Conservation (phyloP, 768 basidiomycete genomes). For the Cystofilobasidium capitatum region DNA sequence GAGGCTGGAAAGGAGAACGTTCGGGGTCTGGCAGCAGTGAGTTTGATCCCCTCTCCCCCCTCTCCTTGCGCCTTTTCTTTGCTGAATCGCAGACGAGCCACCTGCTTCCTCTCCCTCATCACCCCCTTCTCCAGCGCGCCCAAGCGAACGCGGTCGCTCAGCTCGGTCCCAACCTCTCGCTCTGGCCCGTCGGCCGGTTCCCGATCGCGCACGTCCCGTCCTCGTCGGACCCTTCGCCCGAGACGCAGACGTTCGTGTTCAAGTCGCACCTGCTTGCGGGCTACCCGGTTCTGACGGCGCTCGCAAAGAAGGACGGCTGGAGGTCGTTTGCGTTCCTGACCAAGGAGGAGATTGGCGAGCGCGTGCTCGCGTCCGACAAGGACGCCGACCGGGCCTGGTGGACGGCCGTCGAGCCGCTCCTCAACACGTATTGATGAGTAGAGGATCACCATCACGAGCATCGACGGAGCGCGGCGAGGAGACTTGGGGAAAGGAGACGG, state of each 20-base stretch:
- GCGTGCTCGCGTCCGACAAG: slow-evolving; percentile 45
- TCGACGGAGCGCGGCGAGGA: no score
- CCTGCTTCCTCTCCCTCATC: background rate
- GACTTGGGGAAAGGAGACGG: no score
- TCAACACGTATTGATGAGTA: slow-evolving; percentile 23
- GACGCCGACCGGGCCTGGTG: slow-evolving; percentile 15
- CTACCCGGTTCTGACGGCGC: slow-evolving; percentile 48
- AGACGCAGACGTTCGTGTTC: slow-evolving; percentile 67
- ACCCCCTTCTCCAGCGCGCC: background rate
- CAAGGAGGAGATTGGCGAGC: slow-evolving; percentile 71
- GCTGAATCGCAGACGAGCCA: background rate
- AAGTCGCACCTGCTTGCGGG: slow-evolving; percentile 89
- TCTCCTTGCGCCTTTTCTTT: background rate
- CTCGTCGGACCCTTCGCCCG: background rate
- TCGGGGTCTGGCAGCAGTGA: slow-evolving; percentile 58
- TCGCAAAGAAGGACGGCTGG: slow-evolving; percentile 46
- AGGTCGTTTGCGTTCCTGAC: slow-evolving; percentile 88
- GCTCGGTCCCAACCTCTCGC: slow-evolving; percentile 25
- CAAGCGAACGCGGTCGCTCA: slow-evolving; percentile 4
- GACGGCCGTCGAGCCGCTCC: slow-evolving; percentile 6
- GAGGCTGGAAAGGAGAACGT: background rate
- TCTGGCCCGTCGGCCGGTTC: slow-evolving; percentile 25
- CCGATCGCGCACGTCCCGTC: slow-evolving; percentile 21
- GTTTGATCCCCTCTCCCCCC: slow-evolving; percentile 29
- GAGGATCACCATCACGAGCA: no score